phyloP scores from a whole-genome alignment of 1,284 basidiomycete species.

The Vanrija humicola region DNA sequence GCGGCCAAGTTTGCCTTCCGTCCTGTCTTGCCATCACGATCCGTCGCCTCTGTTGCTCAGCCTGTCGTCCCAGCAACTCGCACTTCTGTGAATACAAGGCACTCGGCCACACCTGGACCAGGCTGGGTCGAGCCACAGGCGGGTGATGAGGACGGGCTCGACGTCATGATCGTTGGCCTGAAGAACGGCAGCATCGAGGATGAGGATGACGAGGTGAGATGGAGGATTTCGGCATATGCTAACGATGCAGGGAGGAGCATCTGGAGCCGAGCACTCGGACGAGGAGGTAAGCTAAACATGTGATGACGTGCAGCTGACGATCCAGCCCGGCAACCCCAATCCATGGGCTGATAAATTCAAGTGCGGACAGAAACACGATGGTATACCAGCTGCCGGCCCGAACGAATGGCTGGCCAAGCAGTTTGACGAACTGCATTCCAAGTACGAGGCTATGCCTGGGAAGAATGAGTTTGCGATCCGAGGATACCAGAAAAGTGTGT shows the following conservation, averaged over 20 bases:
- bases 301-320: too few relatives aligned
- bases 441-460: slow-evolving; percentile 36
- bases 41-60: too few relatives aligned
- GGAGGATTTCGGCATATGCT: not conserved
- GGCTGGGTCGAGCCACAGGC: slow-evolving; percentile 26
- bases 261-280: not conserved
- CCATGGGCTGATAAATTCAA: slow-evolving; percentile 27
- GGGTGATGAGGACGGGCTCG: slow-evolving; percentile 30
- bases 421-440: slow-evolving; percentile 38
- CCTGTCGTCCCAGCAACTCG: not conserved
- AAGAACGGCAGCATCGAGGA: slow-evolving; percentile 23
- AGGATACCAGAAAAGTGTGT: slow-evolving; percentile 34
- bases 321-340: slow-evolving; percentile 12
- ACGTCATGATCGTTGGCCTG: slow-evolving; percentile 37
- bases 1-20: not conserved
- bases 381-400: slow-evolving; percentile 22
- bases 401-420: slow-evolving; percentile 45
- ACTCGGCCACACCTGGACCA: slow-evolving; percentile 22
- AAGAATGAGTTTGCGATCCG: slow-evolving; percentile 40
- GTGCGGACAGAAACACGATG: slow-evolving; percentile 36
- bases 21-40: too few relatives aligned
- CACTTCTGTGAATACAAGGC: slow-evolving; percentile 22
- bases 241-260: not conserved
- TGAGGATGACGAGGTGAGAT: slow-evolving; percentile 2
- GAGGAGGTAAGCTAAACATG: not conserved